Conservation (phyloP, 2,329 filamentous ascomycete genomes). For the Colletotrichum salicis region DNA sequence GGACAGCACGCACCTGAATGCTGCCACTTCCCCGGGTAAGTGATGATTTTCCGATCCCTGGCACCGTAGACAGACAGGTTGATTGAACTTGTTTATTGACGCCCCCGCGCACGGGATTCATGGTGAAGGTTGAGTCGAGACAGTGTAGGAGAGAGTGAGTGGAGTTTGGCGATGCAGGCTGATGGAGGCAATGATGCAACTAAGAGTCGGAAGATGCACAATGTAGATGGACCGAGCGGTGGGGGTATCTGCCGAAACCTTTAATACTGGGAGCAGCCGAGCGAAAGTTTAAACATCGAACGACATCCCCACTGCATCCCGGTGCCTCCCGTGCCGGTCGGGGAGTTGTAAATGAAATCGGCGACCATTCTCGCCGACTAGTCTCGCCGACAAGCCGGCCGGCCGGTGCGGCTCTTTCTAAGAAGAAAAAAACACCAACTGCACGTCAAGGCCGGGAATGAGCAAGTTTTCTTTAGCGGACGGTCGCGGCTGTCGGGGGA, state of each 20-base stretch:
- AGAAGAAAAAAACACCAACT: background rate
- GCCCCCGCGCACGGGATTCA: background rate
- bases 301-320: background rate
- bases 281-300: background rate
- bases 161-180: background rate
- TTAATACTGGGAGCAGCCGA: background rate
- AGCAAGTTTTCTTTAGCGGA: background rate
- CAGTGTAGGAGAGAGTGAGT: background rate
- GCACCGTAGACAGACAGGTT: background rate
- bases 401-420: background rate
- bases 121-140: background rate
- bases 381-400: background rate
- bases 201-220: background rate
- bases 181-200: background rate
- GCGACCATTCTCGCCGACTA: background rate
- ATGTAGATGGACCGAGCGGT: background rate
- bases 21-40: background rate
- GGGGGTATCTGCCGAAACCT: background rate
- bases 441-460: background rate
- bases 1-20: background rate
- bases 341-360: background rate
- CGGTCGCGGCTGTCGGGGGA: constrained; percentile 1
- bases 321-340: background rate
- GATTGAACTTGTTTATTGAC: background rate
- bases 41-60: background rate